A percentile compares a stretch with the other conserved stretches of the same genome.
Conservation (phyloP, 1,284 basidiomycete genomes). For the Omphalotus olearius region DNA sequence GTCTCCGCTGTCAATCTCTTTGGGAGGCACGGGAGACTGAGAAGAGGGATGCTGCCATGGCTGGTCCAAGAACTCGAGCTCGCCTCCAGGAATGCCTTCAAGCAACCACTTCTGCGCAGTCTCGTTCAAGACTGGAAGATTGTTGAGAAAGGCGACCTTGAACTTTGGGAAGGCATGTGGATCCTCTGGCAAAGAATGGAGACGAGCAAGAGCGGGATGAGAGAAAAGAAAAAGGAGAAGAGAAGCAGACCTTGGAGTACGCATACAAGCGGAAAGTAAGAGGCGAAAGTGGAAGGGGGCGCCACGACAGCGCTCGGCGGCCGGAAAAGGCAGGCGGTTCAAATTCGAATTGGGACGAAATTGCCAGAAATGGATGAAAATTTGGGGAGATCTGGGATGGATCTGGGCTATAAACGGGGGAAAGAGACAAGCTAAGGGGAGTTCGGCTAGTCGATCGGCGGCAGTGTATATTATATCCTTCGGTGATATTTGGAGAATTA, state of each 20-base stretch:
- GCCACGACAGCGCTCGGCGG: conserved; percentile 8
- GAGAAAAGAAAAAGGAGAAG: conserved; percentile 11
- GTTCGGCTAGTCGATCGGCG: too few species aligned
- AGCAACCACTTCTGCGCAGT: conserved; percentile 73
- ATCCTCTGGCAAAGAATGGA: conserved; percentile 76
- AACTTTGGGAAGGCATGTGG: conserved; percentile 83
- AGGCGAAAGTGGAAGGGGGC: neutral
- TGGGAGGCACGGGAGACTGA: conserved; percentile 33
- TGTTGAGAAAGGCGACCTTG: conserved; percentile 77
- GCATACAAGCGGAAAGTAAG: too few species aligned
- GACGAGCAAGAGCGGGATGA: conserved; percentile 21
- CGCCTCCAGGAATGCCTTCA: conserved; percentile 65
- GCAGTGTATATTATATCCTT: too few species aligned
- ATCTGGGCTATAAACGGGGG: too few species aligned
- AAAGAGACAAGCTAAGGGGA: too few species aligned
- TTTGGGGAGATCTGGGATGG: too few species aligned
- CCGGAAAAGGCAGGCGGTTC: too few species aligned
- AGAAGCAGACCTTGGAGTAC: neutral
- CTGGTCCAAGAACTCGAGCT: conserved; percentile 72
- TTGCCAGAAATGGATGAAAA: conserved; percentile 4
- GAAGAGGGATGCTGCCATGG: conserved; percentile 44
- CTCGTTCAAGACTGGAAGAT: conserved; percentile 67
- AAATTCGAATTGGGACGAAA: conserved; percentile 5
- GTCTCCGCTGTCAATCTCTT: conserved; percentile 56
- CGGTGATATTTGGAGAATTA: too few species aligned